Conservation (phyloP, 805 yeast genomes). For the Metschnikowia matae region DNA sequence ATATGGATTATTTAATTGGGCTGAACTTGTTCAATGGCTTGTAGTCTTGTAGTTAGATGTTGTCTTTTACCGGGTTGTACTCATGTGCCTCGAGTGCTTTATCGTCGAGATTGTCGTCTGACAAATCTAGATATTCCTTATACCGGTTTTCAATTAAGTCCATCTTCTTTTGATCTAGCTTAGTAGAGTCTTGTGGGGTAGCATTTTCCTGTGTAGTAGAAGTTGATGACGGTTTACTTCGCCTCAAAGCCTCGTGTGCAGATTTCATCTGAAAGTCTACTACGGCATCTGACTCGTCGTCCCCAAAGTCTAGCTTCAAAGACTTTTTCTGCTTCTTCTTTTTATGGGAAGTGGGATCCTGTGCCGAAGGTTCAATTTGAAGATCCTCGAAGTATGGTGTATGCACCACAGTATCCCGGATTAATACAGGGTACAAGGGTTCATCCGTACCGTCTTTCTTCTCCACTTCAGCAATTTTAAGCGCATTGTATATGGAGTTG, state of each 20-base stretch:
- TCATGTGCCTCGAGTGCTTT: conserved; percentile 1
- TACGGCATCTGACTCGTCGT: conserved; percentile 29
- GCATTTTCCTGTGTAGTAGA: not conserved
- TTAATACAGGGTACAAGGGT: conserved; percentile 51
- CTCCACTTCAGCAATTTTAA: conserved; percentile 48
- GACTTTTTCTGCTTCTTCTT: conserved; percentile 25
- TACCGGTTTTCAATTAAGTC: not conserved
- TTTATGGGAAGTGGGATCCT: conserved; percentile 3
- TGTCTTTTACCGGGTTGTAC: not conserved
- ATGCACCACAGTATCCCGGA: conserved; percentile 39
- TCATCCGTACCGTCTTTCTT: conserved; percentile 30
- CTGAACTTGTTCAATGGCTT: not conserved
- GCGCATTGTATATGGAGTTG: conserved; percentile 49
- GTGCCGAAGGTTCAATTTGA: conserved; percentile 3
- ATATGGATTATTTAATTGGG: not conserved
- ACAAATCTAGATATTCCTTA: not conserved
- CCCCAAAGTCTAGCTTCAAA: conserved; percentile 32
- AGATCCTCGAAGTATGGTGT: conserved; percentile 49
- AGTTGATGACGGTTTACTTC: not conserved
- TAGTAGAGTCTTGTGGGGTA: not conserved
- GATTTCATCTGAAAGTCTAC: conserved; percentile 34
- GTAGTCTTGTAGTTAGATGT: too few species aligned
- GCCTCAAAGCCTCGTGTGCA: conserved; percentile 31
- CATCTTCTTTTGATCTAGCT: not conserved
- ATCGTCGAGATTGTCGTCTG: not conserved